Evolutionary conservation across 495 filamentous ascomycete genomes (phyloP).

Genomic region (Hypoxylon crocopeplum): DNA sequence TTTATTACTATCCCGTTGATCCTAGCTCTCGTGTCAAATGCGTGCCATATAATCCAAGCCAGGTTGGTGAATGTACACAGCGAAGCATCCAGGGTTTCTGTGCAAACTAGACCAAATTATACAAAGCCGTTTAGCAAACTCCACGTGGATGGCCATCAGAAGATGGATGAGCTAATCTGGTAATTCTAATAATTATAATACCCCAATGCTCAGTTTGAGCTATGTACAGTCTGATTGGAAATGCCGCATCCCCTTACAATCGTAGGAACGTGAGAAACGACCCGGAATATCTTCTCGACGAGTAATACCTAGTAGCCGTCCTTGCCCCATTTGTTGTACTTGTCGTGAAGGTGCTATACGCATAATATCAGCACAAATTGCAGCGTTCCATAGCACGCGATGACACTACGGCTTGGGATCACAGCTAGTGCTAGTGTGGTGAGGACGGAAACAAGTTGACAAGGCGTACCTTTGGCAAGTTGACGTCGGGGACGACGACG

Average conservation of each 20-base stretch:
- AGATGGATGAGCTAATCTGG: too few relatives aligned
- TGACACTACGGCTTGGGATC: not conserved
- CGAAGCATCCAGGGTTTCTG: not conserved
- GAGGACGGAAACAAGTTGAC: not conserved
- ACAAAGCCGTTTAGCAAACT: too few relatives aligned
- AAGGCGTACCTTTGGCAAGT: slow-evolving; percentile 78
- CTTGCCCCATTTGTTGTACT: slow-evolving; percentile 99
- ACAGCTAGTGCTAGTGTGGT: not conserved
- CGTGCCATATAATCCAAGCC: too few relatives aligned
- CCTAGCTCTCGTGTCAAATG: too few relatives aligned
- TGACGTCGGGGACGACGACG: slow-evolving; percentile 91
- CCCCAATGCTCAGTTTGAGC: too few relatives aligned
- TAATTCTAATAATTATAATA: too few relatives aligned
- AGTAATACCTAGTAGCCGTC: slow-evolving; percentile 61
- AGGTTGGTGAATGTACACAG: slow-evolving; percentile 3
- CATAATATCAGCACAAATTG: slow-evolving; percentile 31
- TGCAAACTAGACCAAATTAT: too few relatives aligned
- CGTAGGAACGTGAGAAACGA: not conserved
- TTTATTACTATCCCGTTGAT: slow-evolving; percentile 6
- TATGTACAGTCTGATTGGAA: too few relatives aligned
- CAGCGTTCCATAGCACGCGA: not conserved
- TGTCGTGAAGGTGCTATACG: slow-evolving; percentile 81
- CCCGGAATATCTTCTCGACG: not conserved
- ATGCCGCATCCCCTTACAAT: slow-evolving; percentile 3
- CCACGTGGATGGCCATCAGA: too few relatives aligned